A percentile compares a stretch with the other conserved stretches of the same genome.
Conservation (phyloP, 2,329 filamentous ascomycete species). For the Fusarium abutilonis region DNA sequence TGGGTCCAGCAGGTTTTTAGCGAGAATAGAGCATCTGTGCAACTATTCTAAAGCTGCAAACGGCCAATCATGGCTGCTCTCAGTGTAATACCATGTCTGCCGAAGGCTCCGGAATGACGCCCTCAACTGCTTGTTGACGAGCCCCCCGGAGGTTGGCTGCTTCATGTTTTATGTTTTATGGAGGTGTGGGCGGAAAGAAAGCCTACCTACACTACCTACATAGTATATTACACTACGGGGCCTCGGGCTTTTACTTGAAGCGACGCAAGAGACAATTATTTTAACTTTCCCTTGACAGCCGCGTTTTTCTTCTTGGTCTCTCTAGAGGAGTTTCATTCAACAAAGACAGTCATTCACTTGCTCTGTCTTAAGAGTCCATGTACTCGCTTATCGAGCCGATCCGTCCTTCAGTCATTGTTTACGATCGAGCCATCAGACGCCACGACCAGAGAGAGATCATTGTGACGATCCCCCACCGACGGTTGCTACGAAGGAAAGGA, state of each 20-base stretch:
- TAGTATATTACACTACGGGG: too few species aligned
- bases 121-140: constrained; percentile 9
- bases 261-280: constrained; percentile 14
- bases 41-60: not conserved
- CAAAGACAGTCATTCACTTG: constrained; percentile 39
- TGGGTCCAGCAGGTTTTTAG: constrained; percentile 15
- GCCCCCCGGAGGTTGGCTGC: constrained; percentile 11
- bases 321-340: constrained; percentile 19
- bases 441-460: constrained; percentile 11
- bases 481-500: constrained; percentile 5
- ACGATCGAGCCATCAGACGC: constrained; percentile 8
- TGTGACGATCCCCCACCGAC: constrained; percentile 35
- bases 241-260: constrained; percentile 9
- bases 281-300: constrained; percentile 8
- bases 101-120: constrained; percentile 39
- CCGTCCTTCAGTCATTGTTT: not conserved
- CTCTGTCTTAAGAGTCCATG: constrained; percentile 20
- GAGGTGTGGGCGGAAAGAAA: not conserved
- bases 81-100: constrained; percentile 32
- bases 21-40: constrained; percentile 3
- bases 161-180: constrained; percentile 10
- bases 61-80: constrained; percentile 15
- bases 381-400: constrained; percentile 35
- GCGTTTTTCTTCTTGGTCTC: constrained; percentile 11
- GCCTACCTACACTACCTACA: too few species aligned